Base-by-base conservation (phyloP, 2,329 filamentous ascomycete genomes). In the Colletotrichum kahawae region DNA sequence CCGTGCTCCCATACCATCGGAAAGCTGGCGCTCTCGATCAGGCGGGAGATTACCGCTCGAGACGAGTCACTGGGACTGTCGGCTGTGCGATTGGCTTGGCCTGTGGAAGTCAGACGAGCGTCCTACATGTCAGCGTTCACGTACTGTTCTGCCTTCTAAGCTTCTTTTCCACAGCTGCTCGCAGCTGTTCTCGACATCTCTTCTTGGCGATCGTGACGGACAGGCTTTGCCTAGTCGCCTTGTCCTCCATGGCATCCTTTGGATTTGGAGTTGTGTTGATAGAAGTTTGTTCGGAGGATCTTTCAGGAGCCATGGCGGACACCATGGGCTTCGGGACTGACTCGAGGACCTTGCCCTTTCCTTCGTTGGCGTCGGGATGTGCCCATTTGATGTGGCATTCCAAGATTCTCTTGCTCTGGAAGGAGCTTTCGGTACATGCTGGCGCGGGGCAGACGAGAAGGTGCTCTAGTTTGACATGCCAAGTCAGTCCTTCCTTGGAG, bases 391-490 rank as follows among this genome's bases (percentile, higher is more conserved):
- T 77, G 70, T 88, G 86, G 5, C 81, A 82, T 29, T 81, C 80
- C 2, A 88, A 78, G 5, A 83, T 73, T n/a, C 82, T 82, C 7
- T 77, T 78, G 51, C 69, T 83, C n/a, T 78, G 77, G 48, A 86
- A 86, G 1, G 78, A 77, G n/a, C 78, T 79, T 65, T 87, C 84
- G 38, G 80, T 78, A 70, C 86, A 88, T 1, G 82, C 84, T 0
- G 80, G 77, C 1, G 82, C 80, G 0, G 86, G 86, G 34, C 86
- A 88, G 31, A 85, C 78, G 33, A 87, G 81, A 13, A 87, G 80
- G 73, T 88, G 86, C 62, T 87, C 83, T 24, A 80, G 79, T 70
- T 87, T 86, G 51, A 88, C 85, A 72, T 88, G 86, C 79, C 85
- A 84, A 18, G 83, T 81, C 36, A 88, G 82, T 10, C 82, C 85